Conservation (phyloP, 352 stramenopile genomes). For the Achlya hypogyna region DNA sequence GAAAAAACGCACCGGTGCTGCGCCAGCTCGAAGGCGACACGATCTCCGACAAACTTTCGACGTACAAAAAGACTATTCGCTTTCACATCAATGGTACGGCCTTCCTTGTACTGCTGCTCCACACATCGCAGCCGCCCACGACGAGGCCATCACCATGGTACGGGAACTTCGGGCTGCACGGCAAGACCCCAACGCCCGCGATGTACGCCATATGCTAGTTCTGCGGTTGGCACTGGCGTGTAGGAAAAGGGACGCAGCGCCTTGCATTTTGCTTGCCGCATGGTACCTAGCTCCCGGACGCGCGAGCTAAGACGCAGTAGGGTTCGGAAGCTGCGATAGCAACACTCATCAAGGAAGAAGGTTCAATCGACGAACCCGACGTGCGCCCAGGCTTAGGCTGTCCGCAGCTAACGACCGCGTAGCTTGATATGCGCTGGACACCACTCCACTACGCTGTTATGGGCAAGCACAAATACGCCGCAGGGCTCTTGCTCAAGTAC, state of each 20-base stretch:
- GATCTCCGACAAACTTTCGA: constrained; percentile 46
- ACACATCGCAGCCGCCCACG: constrained; percentile 34
- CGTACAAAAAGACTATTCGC: constrained; percentile 61
- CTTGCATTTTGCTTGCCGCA: constrained; percentile 61
- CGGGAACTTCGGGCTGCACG: constrained; percentile 51
- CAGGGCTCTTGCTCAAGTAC: constrained; percentile 47
- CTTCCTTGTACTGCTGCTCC: neutral
- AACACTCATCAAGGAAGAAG: constrained; percentile 60
- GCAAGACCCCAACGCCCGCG: constrained; percentile 66
- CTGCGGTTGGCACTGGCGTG: neutral
- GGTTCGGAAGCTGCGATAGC: constrained; percentile 41
- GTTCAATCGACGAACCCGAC: constrained; percentile 66
- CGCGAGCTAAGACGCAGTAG: no score
- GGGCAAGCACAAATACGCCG: constrained; percentile 51
- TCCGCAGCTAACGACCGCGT: no score
- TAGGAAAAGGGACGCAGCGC: constrained; percentile 70
- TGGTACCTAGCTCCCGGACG: constrained; percentile 36
- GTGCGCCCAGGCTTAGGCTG: constrained; percentile 25
- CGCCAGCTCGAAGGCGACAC: constrained; percentile 66
- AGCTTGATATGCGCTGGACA: constrained; percentile 78
- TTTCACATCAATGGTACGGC: constrained; percentile 65
- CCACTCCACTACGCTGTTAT: constrained; percentile 71
- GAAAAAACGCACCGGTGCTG: constrained; percentile 51
- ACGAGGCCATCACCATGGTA: constrained; percentile 53
- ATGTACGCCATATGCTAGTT: constrained; percentile 26